A percentile compares a stretch with the other conserved stretches of the same genome.
phyloP scores from a whole-genome alignment of 2,329 filamentous ascomycete genomes.

The Stenocarpella maydis region DNA sequence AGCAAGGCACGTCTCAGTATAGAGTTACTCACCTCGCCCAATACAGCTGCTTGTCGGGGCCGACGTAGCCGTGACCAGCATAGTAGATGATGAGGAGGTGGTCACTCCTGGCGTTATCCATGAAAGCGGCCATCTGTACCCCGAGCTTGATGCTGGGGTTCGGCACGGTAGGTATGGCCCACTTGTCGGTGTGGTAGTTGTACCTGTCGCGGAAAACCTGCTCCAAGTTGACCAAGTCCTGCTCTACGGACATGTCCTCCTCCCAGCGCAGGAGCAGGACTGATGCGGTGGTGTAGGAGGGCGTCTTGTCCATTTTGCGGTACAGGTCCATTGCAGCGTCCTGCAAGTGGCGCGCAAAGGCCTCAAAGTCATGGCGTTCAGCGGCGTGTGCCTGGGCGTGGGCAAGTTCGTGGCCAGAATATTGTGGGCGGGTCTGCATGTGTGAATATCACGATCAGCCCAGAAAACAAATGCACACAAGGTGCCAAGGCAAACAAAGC shows the following conservation, averaged over 20 bases:
- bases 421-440: constrained; percentile 34
- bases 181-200: constrained; percentile 67
- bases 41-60: constrained; percentile 68
- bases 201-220: constrained; percentile 67
- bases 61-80: constrained; percentile 66
- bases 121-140: constrained; percentile 66
- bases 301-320: constrained; percentile 65
- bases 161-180: constrained; percentile 66
- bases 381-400: constrained; percentile 38
- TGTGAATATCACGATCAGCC: constrained; percentile 14
- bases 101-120: constrained; percentile 64
- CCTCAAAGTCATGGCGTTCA: constrained; percentile 70
- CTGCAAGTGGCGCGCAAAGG: constrained; percentile 72
- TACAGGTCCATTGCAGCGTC: constrained; percentile 74
- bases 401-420: constrained; percentile 36
- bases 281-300: constrained; percentile 63
- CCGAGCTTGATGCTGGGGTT: constrained; percentile 69
- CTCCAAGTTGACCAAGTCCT: constrained; percentile 63
- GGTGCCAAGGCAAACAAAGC: neutral
- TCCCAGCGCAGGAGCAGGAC: constrained; percentile 70
- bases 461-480: neutral
- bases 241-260: constrained; percentile 62
- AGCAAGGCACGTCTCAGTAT: neutral
- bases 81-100: constrained; percentile 73
- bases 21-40: constrained; percentile 68